Base-by-base conservation (phyloP, 768 basidiomycete genomes). In the Rhizopogon vulgaris region DNA sequence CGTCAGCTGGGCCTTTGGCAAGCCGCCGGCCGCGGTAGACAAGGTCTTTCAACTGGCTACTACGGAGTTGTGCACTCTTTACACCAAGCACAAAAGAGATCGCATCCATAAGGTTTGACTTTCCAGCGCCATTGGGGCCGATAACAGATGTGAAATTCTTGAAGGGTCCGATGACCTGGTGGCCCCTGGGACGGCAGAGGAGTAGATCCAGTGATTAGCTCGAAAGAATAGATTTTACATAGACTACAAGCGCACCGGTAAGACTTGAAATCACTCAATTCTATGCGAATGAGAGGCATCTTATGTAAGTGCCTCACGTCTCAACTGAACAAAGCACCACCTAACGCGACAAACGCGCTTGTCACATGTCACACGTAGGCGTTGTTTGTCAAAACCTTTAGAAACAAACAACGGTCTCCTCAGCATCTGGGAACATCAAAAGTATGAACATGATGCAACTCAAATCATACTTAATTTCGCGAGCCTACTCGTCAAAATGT, bases 101-200 rank as follows among this genome's bases (percentile, higher is more conserved):
- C 48, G 96, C 96, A 66, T 99, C 96, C 96, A 98, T 98, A 51
- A 98, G 82, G 67, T 99, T 99, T 9, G 93, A 95, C 66, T 99
- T 98, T 54, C 96, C 96, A 1, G 95, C 93, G 52, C 96, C 95
- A 85, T 99, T 98, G 34, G 96, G 95, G 18, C 96, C 96, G 60
- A 99, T 97, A 50, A 97, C 79, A 10, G 92, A 95, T 0, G 95
- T 94, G 71, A 99, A 99, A 62, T 85, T 84, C 72, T 80, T 83
- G 73, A 94, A 94, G 1, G 93, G 93, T 1, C 93, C 94, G 43
- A 94, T 91, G 27, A 81, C 79, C 67, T 93, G 89, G 65, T 88
- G 85, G 37, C 86, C 85, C 53, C 87, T 87, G 60, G 18, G 37
- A 34, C 46, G 45, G 18, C 28, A 10, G 9, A 54, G 18, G 41